A percentile compares a stretch with the other conserved stretches of the same genome.
Conservation (phyloP, 345 rosid genomes). For the Syzygium oleosum region DNA sequence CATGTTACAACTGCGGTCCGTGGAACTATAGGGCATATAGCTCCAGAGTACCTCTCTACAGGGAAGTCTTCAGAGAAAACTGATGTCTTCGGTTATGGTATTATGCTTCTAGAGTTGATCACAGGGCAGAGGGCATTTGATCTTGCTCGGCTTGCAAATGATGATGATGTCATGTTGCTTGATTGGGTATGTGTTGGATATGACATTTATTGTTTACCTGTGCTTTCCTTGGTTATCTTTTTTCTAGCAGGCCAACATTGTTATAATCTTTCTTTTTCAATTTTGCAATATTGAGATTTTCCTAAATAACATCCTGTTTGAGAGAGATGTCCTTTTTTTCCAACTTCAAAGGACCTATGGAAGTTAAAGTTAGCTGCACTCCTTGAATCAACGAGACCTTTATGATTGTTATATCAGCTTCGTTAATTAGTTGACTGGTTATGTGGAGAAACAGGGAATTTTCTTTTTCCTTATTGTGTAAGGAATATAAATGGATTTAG, state of each 20-base stretch:
- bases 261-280: neutral
- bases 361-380: neutral
- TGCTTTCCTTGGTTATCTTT: neutral
- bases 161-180: slow-evolving; percentile 93
- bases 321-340: neutral
- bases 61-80: slow-evolving; percentile 98
- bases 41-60: slow-evolving; percentile 92
- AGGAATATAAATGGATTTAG: neutral
- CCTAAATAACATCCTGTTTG: neutral
- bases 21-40: slow-evolving; percentile 95
- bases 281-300: neutral
- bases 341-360: neutral
- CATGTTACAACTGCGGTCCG: slow-evolving; percentile 97
- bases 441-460: neutral
- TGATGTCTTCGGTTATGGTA: slow-evolving; percentile 92
- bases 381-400: neutral
- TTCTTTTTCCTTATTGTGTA: neutral
- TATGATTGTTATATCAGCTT: neutral
- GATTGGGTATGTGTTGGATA: slow-evolving; percentile 65
- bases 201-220: neutral
- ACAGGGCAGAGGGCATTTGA: slow-evolving; percentile 98
- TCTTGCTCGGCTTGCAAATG: slow-evolving; percentile 95
- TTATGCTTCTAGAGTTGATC: slow-evolving; percentile 90
- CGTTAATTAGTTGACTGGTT: neutral
- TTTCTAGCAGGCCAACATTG: neutral